Evolutionary conservation across 2,329 filamentous ascomycete genomes (phyloP), one percentile per base, ranked within the genome.

Genomic region (Fusarium pininemorale): DNA sequence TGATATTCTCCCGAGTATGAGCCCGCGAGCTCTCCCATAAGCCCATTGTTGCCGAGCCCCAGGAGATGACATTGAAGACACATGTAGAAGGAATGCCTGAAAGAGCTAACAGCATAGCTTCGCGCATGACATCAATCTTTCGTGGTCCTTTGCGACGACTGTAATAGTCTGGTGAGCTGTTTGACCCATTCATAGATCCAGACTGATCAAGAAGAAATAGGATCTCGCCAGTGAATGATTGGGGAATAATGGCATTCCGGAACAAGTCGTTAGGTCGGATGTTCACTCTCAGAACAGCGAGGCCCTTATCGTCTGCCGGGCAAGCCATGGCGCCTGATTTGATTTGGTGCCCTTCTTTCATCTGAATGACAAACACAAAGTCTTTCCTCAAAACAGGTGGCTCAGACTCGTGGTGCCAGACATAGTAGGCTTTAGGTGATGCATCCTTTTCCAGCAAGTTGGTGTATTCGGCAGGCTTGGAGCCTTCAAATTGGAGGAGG

Each of bases 401-500:
- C 12, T 37, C 10, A 3, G 58, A 61, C 1, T 14, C 28, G 9
- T 61, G 58, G 1, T 44, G 28, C 58, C 58, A 61, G 3, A 44
- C 26, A 22, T n/a, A 55, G 26, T 55, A 41, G 16, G 7, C 14
- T 7, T 1, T 22, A 0, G 37, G 4, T 15, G 20, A 2, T 20
- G 6, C 4, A 28, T 42, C 12, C 2, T 7, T 56, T 2, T 41
- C 30, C 0, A 7, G 5, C 9, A 11, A 3, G 26, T 20, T 15
- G 11, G 22, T 6, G 15, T 30, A 30, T 18, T 56, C 53, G 0
- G 14, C 7, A 10, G 38, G n/a, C 1, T 44, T 44, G 7, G n/a
- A 28, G 0, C 58, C 48, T 0, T 55, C 4, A 4, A 26, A 55
- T 0, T 28, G 4, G 0, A 62, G 18, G 1, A 8, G 4, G 13